Base-by-base conservation (phyloP, 768 basidiomycete species). In the Tulasnella sp. region DNA sequence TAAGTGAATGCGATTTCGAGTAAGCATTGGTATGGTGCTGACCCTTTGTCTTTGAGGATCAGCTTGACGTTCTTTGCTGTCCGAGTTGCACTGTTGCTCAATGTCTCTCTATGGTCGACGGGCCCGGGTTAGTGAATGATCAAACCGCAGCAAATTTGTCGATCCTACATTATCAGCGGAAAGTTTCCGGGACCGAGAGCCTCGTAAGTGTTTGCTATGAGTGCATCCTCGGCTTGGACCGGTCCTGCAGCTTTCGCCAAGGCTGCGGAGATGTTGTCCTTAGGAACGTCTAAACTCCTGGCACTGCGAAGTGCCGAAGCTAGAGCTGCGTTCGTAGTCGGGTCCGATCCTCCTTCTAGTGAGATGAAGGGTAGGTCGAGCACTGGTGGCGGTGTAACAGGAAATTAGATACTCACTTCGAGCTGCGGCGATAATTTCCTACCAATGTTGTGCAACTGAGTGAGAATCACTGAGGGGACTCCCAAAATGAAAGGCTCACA, bases 381-480 rank as follows among this genome's bases (percentile, higher is more conserved):
- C 29, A 67, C 17, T 8, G 17, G 14, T 67, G 40, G 11, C 3
- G 29, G 7, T 8, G 6, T 37, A 22, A 9, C 34, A 34, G 66
- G 35, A 8, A 11, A 5, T 4, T 44, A n/a, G n/a, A 22, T 39
- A 63, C 70, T 34, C n/a, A 71, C 70, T 32, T 62, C 70, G 35
- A n/a, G 70, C 70, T 14, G 70, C 70, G 14, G 36, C 34, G 16
- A 71, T 71, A 35, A 71, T 71, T 36, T 71, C 70, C 70, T 71
- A 71, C 14, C n/a, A n/a, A 42, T 17, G 42, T 44, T 19, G 16
- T n/a, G 42, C 5, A 19, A 17, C n/a, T 44, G 42, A 19, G n/a
- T 44, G 17, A 44, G 42, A 17, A 19, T 44, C 14, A 16, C 14
- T n/a, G 42, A 12, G 42, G 16, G n/a, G 4, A 44, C 14, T 5